Evolutionary conservation across 352 stramenopile species (phyloP).

Genomic region (Phytophthora vignae): DNA sequence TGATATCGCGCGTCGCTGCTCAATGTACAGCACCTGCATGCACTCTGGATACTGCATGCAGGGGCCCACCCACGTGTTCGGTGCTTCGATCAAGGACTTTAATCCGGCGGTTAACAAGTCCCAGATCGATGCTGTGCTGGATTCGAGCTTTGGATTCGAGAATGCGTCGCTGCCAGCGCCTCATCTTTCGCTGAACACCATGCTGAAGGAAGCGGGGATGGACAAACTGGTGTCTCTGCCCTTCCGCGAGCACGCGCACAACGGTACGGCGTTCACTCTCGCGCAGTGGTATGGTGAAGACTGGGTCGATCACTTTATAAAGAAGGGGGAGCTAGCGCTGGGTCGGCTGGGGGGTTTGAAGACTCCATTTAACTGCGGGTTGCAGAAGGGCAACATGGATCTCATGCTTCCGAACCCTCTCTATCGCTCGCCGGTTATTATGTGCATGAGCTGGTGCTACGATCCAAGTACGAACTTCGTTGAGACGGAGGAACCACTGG

Average conservation of each 20-base stretch:
- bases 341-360: constrained; percentile 5
- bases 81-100: not conserved
- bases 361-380: constrained; percentile 22
- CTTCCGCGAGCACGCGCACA: constrained; percentile 17
- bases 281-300: constrained; percentile 9
- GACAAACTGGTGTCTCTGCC: constrained; percentile 35
- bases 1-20: constrained; percentile 40
- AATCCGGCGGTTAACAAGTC: not conserved
- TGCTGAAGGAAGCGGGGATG: constrained; percentile 9
- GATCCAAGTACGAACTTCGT: constrained; percentile 24
- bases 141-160: constrained; percentile 19
- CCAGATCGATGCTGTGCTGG: not conserved
- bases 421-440: constrained; percentile 13
- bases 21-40: constrained; percentile 17
- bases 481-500: not conserved
- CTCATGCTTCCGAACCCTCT: constrained; percentile 20
- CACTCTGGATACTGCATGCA: constrained; percentile 30
- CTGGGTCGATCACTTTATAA: constrained; percentile 36
- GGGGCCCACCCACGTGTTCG: constrained; percentile 29
- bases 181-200: not conserved
- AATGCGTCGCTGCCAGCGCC: not conserved
- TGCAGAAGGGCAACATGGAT: constrained; percentile 25
- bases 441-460: constrained; percentile 39
- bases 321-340: constrained; percentile 7
- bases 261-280: constrained; percentile 27